Evolutionary conservation across 495 filamentous ascomycete genomes (phyloP).

Genomic region (Bacidia rubella): DNA sequence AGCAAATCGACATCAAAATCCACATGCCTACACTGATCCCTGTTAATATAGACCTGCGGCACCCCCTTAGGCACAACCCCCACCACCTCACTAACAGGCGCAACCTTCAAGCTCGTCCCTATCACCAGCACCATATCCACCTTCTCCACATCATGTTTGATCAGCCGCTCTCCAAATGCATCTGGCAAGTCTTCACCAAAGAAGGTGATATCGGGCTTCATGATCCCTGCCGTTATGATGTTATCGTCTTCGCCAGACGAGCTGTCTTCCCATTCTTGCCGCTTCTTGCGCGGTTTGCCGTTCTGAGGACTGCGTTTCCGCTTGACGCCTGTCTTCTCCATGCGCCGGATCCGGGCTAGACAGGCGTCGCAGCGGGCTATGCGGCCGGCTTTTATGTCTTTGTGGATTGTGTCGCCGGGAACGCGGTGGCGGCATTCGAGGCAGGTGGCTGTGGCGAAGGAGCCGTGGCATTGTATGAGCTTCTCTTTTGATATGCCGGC

Average conservation of each 20-base stretch:
- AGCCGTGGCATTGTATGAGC: conserved; percentile 91
- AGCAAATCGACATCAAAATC: conserved; percentile 92
- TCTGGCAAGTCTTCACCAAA: conserved; percentile 66
- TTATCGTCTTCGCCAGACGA: conserved; percentile 45
- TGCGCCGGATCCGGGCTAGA: conserved; percentile 33
- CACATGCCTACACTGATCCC: conserved; percentile 74
- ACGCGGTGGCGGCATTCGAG: conserved; percentile 68
- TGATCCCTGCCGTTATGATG: conserved; percentile 64
- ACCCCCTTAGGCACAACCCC: conserved; percentile 62
- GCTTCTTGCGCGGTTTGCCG: conserved; percentile 35
- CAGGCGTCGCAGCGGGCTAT: conserved; percentile 53
- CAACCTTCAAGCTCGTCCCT: conserved; percentile 91
- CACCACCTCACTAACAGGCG: conserved; percentile 84
- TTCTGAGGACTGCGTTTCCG: conserved; percentile 59
- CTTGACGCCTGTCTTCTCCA: conserved; percentile 43
- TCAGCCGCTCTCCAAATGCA: conserved; percentile 67
- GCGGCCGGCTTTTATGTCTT: conserved; percentile 59
- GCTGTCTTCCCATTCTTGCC: neutral
- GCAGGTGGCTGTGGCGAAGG: conserved; percentile 84
- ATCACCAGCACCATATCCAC: conserved; percentile 95
- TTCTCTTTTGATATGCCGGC: conserved; percentile 75
- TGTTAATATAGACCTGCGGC: conserved; percentile 88
- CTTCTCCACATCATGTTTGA: conserved; percentile 60
- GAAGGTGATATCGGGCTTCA: conserved; percentile 99
- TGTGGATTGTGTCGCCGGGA: conserved; percentile 62